Percentiles rank a stretch among this genome's conserved stretches.
Conservation (phyloP, 129 eudicot species). For the Chrysanthemum seticuspe region DNA sequence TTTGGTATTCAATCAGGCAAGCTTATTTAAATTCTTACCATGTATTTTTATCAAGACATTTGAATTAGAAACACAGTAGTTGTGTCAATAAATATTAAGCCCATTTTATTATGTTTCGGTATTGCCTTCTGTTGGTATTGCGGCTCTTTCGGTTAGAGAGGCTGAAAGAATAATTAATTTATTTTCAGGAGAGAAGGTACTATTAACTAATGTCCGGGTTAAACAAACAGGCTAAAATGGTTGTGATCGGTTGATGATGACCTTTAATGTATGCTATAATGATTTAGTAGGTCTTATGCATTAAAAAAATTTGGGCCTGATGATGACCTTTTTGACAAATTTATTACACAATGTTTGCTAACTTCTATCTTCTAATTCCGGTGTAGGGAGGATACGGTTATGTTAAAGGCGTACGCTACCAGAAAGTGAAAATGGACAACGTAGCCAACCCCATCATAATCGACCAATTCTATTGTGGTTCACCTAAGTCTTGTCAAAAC, state of each 20-base stretch:
- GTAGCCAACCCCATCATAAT: slow-evolving; percentile 92
- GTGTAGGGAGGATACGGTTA: slow-evolving; percentile 96
- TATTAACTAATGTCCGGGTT: too few species aligned
- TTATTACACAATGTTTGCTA: neutral
- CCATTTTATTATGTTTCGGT: slow-evolving; percentile 37
- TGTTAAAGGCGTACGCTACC: slow-evolving; percentile 68
- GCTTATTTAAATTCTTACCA: too few species aligned
- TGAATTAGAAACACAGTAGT: too few species aligned
- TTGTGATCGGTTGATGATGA: too few species aligned
- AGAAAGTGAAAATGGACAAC: slow-evolving; percentile 79
- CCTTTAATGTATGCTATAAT: too few species aligned
- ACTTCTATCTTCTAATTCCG: neutral
- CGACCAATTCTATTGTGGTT: slow-evolving; percentile 95
- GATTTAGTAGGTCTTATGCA: too few species aligned
- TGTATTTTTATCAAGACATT: too few species aligned
- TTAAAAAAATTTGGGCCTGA: too few species aligned
- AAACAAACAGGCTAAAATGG: too few species aligned
- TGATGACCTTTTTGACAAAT: too few species aligned
- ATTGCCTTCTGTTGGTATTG: slow-evolving; percentile 81
- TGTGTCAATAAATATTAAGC: too few species aligned
- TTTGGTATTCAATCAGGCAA: too few species aligned
- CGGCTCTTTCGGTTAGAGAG: slow-evolving; percentile 94
- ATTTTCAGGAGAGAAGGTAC: slow-evolving; percentile 86
- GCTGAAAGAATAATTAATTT: slow-evolving; percentile 91
- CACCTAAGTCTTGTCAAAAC: slow-evolving; percentile 76